phyloP scores from a whole-genome alignment of 805 yeast genomes.

The Wickerhamiella slavikovae region DNA sequence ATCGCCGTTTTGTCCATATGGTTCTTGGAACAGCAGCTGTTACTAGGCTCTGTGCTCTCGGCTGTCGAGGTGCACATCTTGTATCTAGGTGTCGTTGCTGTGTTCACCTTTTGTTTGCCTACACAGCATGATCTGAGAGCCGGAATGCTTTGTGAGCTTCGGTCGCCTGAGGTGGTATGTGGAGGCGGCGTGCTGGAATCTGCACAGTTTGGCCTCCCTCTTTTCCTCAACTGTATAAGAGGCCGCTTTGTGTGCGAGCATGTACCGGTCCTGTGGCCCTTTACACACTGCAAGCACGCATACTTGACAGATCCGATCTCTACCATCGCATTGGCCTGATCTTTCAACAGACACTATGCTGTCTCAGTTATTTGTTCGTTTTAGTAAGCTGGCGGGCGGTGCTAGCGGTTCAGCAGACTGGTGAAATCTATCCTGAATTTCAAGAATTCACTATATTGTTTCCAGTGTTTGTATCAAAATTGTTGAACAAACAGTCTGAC shows the following conservation, averaged over 20 bases:
- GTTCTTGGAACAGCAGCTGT: too few relatives aligned
- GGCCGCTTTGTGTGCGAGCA: slow-evolving; percentile 71
- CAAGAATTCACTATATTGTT: not conserved
- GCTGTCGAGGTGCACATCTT: not conserved
- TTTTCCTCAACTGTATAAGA: slow-evolving; percentile 64
- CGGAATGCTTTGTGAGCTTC: slow-evolving; percentile 14
- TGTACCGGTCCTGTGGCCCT: slow-evolving; percentile 80
- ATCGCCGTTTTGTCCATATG: too few relatives aligned
- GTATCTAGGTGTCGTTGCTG: not conserved
- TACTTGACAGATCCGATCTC: slow-evolving; percentile 8
- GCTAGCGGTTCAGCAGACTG: not conserved
- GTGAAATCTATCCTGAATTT: not conserved
- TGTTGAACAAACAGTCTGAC: not conserved
- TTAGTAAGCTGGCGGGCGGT: not conserved
- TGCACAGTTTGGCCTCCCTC: slow-evolving; percentile 96
- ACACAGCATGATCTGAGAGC: slow-evolving; percentile 20
- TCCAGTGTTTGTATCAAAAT: not conserved
- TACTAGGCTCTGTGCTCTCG: not conserved
- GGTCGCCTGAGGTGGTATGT: slow-evolving; percentile 26
- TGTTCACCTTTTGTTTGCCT: not conserved
- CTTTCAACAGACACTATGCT: too few relatives aligned
- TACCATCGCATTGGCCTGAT: too few relatives aligned
- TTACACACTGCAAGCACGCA: slow-evolving; percentile 34
- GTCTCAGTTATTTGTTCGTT: too few relatives aligned
- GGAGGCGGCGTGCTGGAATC: slow-evolving; percentile 31